These are phyloP conservation scores for Hippophae tibetana DNA, from an alignment of 306 rosid species.

Conservation along the genomic window DNA sequence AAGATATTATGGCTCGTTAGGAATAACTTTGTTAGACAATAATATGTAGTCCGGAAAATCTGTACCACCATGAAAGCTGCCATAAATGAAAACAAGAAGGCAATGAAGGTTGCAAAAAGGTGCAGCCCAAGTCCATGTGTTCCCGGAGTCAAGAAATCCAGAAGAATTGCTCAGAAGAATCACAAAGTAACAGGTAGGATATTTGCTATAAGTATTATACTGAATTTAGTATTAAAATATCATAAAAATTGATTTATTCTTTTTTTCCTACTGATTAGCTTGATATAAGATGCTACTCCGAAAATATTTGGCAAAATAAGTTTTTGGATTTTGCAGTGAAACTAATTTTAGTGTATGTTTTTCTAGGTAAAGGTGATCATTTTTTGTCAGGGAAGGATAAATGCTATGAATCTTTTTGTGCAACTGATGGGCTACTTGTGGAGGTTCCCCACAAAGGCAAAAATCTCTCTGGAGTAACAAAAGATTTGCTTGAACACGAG, in stretches of 20 bases:
- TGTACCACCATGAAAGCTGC: constrained; percentile 32
- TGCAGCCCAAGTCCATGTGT: constrained; percentile 19
- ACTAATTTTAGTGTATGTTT: constrained; percentile 3
- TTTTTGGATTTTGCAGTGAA: constrained; percentile 3
- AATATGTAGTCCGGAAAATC: constrained; percentile 26
- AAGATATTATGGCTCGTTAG: not conserved
- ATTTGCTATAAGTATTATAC: constrained; percentile 1
- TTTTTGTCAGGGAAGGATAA: constrained; percentile 25
- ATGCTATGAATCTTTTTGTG: constrained; percentile 17
- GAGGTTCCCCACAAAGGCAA: constrained; percentile 10
- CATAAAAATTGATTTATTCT: not conserved
- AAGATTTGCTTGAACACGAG: constrained; percentile 15
- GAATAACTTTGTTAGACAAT: constrained; percentile 2
- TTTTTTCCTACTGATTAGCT: not conserved
- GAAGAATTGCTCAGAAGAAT: constrained; percentile 23
- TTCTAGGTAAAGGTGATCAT: constrained; percentile 25
- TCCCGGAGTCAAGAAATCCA: constrained; percentile 25
- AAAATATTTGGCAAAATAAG: constrained; percentile 1
- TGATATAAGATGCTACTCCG: not conserved
- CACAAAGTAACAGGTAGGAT: constrained; percentile 30
- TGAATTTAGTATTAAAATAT: constrained; percentile 4
- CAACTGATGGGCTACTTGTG: constrained; percentile 14
- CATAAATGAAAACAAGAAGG: constrained; percentile 18
- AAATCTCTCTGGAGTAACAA: constrained; percentile 14
- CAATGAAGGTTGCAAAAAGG: constrained; percentile 29